Percentiles rank a stretch among this genome's conserved stretches.
Evolutionary conservation across 768 basidiomycete genomes (phyloP).

Genomic region (Bullera alba): DNA sequence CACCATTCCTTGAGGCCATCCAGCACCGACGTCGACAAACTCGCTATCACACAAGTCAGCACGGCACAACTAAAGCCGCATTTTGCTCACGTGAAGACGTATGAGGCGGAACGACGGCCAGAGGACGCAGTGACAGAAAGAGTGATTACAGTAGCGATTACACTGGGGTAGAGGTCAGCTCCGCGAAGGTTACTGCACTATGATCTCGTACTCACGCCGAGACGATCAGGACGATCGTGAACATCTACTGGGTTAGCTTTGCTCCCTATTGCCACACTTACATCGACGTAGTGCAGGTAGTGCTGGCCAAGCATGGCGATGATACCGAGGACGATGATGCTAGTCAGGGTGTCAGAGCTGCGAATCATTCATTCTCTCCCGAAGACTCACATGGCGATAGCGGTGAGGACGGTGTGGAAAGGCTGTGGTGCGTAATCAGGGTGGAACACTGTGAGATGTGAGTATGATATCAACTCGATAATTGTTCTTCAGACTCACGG

Average conservation of each 20-base stretch:
- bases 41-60: slow-evolving; percentile 16
- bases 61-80: not conserved
- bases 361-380: no score
- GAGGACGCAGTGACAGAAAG: slow-evolving; percentile 53
- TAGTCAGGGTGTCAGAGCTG: not conserved
- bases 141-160: not conserved
- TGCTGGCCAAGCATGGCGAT: slow-evolving; percentile 57
- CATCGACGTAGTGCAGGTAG: slow-evolving; percentile 55
- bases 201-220: slow-evolving; percentile 11
- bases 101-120: slow-evolving; percentile 53
- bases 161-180: no score
- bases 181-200: no score
- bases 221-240: slow-evolving; percentile 59
- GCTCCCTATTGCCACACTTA: slow-evolving; percentile 27
- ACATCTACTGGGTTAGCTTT: slow-evolving; percentile 46
- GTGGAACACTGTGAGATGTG: slow-evolving; percentile 54
- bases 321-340: slow-evolving; percentile 47
- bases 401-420: slow-evolving; percentile 58
- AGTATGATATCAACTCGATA: no score
- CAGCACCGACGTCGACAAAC: slow-evolving; percentile 56
- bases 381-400: slow-evolving; percentile 52
- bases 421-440: slow-evolving; percentile 55
- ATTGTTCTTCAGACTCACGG: slow-evolving; percentile 1
- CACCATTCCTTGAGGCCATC: slow-evolving; percentile 62
- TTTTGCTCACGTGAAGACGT: slow-evolving; percentile 51